Conservation (phyloP, 225 moss, liverwort and hornwort genomes). For the Physcomitrellopsis africana region DNA sequence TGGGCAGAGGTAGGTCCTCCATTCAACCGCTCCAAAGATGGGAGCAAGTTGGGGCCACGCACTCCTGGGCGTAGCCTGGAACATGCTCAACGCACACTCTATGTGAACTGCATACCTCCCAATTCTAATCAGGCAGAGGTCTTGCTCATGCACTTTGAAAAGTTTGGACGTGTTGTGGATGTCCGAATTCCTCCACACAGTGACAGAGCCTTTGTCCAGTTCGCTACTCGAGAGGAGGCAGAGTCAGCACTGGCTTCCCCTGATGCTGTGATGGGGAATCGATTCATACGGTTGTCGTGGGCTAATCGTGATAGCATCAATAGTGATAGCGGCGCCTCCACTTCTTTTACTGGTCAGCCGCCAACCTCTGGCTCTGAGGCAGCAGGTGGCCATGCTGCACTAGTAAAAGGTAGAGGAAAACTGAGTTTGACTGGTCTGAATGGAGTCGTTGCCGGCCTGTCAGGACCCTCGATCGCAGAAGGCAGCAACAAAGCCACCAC, state of each 20-base stretch:
- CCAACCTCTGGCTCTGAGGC: conserved; percentile 31
- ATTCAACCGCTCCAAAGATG: conserved; percentile 50
- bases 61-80: conserved; percentile 49
- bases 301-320: conserved; percentile 70
- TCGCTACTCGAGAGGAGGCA: conserved; percentile 63
- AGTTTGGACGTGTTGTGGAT: conserved; percentile 67
- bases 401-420: conserved; percentile 28
- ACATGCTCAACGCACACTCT: conserved; percentile 66
- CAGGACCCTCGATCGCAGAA: conserved; percentile 32
- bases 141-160: conserved; percentile 60
- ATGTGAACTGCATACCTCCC: conserved; percentile 68
- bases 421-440: conserved; percentile 41
- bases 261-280: conserved; percentile 73
- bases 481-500: conserved; percentile 38
- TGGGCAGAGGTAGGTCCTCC: conserved; percentile 44
- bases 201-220: conserved; percentile 75
- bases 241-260: conserved; percentile 64
- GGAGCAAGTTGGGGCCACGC: conserved; percentile 52
- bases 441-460: conserved; percentile 35
- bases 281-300: conserved; percentile 74
- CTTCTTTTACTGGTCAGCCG: conserved; percentile 27
- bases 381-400: conserved; percentile 22
- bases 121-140: conserved; percentile 59
- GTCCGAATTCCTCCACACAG: conserved; percentile 65
- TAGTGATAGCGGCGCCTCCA: conserved; percentile 33